Percentiles rank a stretch among this genome's conserved stretches.
Conservation (phyloP, 1,284 basidiomycete species). For the Pyrrhoderma noxium region DNA sequence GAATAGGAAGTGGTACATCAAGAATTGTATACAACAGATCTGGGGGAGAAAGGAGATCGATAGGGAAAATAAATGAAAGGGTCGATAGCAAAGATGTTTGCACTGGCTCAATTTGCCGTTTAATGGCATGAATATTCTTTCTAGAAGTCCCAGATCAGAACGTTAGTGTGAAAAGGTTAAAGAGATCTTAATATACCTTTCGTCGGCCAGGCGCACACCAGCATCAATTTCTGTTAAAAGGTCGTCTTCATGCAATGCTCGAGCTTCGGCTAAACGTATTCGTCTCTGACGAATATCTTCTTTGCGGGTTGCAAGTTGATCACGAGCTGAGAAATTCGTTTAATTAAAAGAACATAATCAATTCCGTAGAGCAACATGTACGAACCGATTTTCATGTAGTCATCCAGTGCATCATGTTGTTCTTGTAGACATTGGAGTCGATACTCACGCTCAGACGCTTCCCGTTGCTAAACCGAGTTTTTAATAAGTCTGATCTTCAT, state of each 20-base stretch:
- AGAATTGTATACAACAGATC: slow-evolving; percentile 83
- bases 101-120: slow-evolving; percentile 42
- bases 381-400: slow-evolving; percentile 8
- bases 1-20: slow-evolving; percentile 79
- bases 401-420: slow-evolving; percentile 11
- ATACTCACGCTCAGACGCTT: slow-evolving; percentile 14
- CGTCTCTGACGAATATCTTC: slow-evolving; percentile 42
- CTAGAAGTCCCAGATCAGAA: slow-evolving; percentile 28
- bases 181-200: slow-evolving; percentile 35
- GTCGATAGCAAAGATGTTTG: slow-evolving; percentile 68
- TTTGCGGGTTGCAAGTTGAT: slow-evolving; percentile 28
- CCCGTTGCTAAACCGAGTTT: slow-evolving; percentile 15
- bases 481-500: not conserved
- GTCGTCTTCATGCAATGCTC: slow-evolving; percentile 35
- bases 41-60: slow-evolving; percentile 73
- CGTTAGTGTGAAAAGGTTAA: slow-evolving; percentile 10
- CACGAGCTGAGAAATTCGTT: slow-evolving; percentile 23
- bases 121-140: slow-evolving; percentile 38
- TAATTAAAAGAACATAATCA: not conserved
- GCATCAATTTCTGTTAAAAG: slow-evolving; percentile 28
- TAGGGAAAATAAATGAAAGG: slow-evolving; percentile 80
- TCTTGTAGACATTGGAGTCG: slow-evolving; percentile 15
- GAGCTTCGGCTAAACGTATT: slow-evolving; percentile 41
- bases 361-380: no score
- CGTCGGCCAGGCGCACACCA: slow-evolving; percentile 33